Base-by-base conservation (phyloP, 2,329 filamentous ascomycete species). In the Epichloe typhina region DNA sequence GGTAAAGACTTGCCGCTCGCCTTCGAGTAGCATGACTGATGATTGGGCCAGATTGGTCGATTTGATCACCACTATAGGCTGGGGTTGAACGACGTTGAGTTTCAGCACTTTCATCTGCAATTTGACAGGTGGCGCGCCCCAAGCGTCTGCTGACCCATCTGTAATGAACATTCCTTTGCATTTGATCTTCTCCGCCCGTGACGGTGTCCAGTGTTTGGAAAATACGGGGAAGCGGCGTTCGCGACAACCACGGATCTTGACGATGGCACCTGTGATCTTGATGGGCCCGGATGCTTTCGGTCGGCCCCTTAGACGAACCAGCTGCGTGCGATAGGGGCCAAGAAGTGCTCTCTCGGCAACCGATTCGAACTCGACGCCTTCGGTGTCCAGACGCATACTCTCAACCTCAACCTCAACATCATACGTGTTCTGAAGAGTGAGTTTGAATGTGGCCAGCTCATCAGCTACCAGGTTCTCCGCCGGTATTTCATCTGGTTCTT, bases 371-470 rank as follows among this genome's bases (percentile, higher is more conserved):
- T 81, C 74, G 23, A 82, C 77, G 1, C 88, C 89, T 53, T 86
- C 80, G 9, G 82, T 79, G 54, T 88, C 82, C 6, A 98, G 71
- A 26, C 75, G 76, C 43, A 98, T 76, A 49, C 80, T 84, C 62
- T 97, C 89, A 36, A 98, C 82, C 50, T 95, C 88, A 4, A 98
- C 71, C 54, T 96, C 88, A 56, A 97, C 84, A 53, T 97, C 91
- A 58, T 89, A 96, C 0, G 90, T 88, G 59, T 98, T 98, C 62
- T 97, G 93, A 17, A 98, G 72, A 2, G 86, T 89, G 33, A 97
- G 76, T 57, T 79, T 78, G 66, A 96, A 95, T 4, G 77, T 81
- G 2, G 86, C 83, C 52, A 79, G 69, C 64, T 97, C 90, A 15
- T 82, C 83, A 4, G 87, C 82, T 19, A 97, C 86, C 33, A 96